Percentiles rank a stretch among this genome's conserved stretches.
These are phyloP conservation scores for Trichoderma orchidacearum DNA, from an alignment of 495 filamentous ascomycete species.

Conservation along the genomic window DNA sequence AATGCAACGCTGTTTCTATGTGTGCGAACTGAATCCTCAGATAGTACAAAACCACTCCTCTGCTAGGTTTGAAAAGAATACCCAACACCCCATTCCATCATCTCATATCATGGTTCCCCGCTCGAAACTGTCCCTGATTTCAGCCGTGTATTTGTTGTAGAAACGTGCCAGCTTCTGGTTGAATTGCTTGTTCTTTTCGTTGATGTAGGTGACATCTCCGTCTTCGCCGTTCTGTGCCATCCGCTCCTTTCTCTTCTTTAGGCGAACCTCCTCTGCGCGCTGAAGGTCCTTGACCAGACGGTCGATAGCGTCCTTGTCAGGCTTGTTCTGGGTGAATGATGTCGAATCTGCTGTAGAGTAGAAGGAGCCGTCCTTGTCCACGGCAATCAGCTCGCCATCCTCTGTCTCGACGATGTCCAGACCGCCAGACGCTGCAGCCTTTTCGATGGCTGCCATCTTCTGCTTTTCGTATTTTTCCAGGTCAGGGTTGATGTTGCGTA, in stretches of 20 bases:
- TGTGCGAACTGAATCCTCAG: constrained; percentile 12
- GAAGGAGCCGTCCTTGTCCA: constrained; percentile 82
- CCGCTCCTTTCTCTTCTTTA: constrained; percentile 74
- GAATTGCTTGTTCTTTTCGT: constrained; percentile 99
- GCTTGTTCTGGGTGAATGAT: constrained; percentile 72
- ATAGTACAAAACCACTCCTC: not conserved
- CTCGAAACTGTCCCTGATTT: constrained; percentile 96
- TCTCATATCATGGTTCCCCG: constrained; percentile 75
- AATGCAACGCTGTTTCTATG: constrained; percentile 6
- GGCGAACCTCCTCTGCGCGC: constrained; percentile 73
- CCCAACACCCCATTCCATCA: not conserved
- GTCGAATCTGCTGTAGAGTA: constrained; percentile 76
- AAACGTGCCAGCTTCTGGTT: constrained; percentile 92
- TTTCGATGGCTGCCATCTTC: constrained; percentile 73
- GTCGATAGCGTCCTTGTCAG: constrained; percentile 82
- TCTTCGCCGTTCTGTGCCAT: constrained; percentile 61
- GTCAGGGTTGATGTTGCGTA: constrained; percentile 54
- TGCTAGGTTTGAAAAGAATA: constrained; percentile 1
- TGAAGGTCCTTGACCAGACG: constrained; percentile 71
- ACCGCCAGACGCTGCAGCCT: constrained; percentile 63
- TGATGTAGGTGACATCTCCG: constrained; percentile 93
- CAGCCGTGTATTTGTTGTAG: constrained; percentile 97
- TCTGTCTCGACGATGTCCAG: constrained; percentile 88
- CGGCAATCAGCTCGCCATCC: constrained; percentile 84
- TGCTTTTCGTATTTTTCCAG: constrained; percentile 71